phyloP scores from a whole-genome alignment of 495 filamentous ascomycete genomes.

The Penicillium chermesinum region DNA sequence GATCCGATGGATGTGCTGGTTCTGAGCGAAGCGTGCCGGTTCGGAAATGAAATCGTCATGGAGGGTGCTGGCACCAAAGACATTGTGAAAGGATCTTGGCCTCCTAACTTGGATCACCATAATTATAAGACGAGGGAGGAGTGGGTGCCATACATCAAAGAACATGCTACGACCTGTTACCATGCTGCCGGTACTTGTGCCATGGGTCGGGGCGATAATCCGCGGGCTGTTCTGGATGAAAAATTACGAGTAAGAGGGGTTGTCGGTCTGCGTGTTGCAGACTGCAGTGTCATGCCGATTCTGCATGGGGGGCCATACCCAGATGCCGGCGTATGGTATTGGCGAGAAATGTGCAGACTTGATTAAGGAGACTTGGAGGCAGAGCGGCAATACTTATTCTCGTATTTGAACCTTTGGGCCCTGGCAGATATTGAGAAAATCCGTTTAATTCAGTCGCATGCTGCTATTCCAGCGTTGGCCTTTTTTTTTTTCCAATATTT shows the following conservation, averaged over 20 bases:
- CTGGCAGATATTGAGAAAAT: too few relatives aligned
- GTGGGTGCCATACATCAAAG: slow-evolving; percentile 44
- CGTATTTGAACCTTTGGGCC: too few relatives aligned
- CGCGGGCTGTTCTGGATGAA: slow-evolving; percentile 50
- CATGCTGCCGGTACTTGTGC: slow-evolving; percentile 51
- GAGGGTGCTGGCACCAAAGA: slow-evolving; percentile 49
- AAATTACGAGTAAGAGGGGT: slow-evolving; percentile 50
- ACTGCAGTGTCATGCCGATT: slow-evolving; percentile 53
- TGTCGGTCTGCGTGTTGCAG: slow-evolving; percentile 47
- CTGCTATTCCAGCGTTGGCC: not conserved
- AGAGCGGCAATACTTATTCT: slow-evolving; percentile 16
- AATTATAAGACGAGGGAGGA: slow-evolving; percentile 42
- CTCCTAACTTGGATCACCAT: slow-evolving; percentile 39
- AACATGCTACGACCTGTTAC: slow-evolving; percentile 51
- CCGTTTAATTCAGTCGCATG: too few relatives aligned
- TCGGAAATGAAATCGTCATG: slow-evolving; percentile 51
- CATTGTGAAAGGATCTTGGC: slow-evolving; percentile 53
- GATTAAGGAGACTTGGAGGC: slow-evolving; percentile 44
- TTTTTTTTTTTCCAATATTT: too few relatives aligned
- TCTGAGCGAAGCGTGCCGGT: slow-evolving; percentile 44
- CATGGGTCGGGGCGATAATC: slow-evolving; percentile 44
- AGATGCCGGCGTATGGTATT: slow-evolving; percentile 56
- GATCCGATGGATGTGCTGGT: slow-evolving; percentile 46
- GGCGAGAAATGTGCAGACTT: slow-evolving; percentile 54
- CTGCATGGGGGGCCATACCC: slow-evolving; percentile 52